phyloP scores from a whole-genome alignment of 768 basidiomycete species.

The Russula ochroleuca region DNA sequence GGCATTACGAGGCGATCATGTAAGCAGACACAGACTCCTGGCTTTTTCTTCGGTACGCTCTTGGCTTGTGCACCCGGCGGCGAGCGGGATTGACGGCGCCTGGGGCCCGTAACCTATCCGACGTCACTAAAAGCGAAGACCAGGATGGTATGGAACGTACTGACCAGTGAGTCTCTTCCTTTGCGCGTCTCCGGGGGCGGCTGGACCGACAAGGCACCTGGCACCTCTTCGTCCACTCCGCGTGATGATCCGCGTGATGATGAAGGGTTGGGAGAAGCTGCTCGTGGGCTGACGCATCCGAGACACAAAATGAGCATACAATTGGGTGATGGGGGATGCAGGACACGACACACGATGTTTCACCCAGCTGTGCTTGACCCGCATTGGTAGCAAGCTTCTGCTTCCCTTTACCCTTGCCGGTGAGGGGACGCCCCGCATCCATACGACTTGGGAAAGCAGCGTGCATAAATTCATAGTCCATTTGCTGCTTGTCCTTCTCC shows the following conservation, averaged over 20 bases:
- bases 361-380: not conserved
- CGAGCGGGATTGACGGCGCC: not conserved
- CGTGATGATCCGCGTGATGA: conserved; percentile 12
- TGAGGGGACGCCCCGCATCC: conserved; percentile 19
- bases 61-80: not conserved
- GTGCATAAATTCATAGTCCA: conserved; percentile 27
- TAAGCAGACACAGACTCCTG: conserved; percentile 3
- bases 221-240: conserved; percentile 3
- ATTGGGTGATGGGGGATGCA: not conserved
- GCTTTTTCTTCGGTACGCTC: conserved; percentile 3
- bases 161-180: not conserved
- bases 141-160: not conserved
- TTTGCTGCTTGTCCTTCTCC: conserved; percentile 16
- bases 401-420: conserved; percentile 15
- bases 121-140: not conserved
- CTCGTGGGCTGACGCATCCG: not conserved
- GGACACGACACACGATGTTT: conserved; percentile 2
- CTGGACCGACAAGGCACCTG: not conserved
- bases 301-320: not conserved
- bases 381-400: conserved; percentile 3
- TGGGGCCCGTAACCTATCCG: not conserved
- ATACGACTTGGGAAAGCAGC: conserved; percentile 24
- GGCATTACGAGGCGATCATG: not conserved
- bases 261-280: not conserved
- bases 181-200: not conserved